Conservation (phyloP, 2,329 filamentous ascomycete species). For the Ploettnerulaceae sp. region DNA sequence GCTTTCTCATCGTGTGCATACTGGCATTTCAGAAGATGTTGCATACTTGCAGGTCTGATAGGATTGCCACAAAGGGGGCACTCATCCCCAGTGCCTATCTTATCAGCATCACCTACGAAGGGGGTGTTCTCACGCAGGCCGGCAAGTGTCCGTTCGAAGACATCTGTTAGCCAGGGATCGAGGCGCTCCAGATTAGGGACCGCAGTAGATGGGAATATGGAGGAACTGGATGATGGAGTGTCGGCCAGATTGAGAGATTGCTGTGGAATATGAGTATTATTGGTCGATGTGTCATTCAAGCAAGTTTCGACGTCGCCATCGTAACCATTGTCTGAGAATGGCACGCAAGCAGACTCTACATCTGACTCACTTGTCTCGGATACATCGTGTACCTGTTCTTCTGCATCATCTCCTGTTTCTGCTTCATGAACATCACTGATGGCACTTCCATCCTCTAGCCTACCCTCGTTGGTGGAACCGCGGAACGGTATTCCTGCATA, state of each 20-base stretch:
- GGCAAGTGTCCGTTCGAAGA: conserved; percentile 10
- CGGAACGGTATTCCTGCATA: neutral
- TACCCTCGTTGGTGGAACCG: neutral
- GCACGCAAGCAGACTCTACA: too few species aligned
- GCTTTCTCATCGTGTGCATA: conserved; percentile 22
- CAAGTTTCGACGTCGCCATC: neutral
- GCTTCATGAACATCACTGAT: neutral
- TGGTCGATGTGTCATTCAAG: neutral
- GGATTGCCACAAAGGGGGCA: conserved; percentile 16
- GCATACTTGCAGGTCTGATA: conserved; percentile 14
- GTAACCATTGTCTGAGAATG: neutral
- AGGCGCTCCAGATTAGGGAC: neutral
- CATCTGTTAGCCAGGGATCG: conserved; percentile 5
- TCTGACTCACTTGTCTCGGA: neutral
- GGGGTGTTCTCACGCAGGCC: neutral
- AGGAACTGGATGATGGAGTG: neutral
- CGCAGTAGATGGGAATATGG: neutral
- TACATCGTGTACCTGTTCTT: neutral
- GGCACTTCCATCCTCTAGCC: too few species aligned
- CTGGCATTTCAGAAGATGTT: conserved; percentile 18
- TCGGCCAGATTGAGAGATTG: neutral
- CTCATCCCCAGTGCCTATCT: neutral
- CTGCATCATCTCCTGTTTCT: neutral
- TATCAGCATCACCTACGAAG: conserved; percentile 13
- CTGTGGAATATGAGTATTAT: neutral